These are phyloP conservation scores for Heterobasidion occidentale DNA, from an alignment of 1,284 basidiomycete species.

Conservation along the genomic window DNA sequence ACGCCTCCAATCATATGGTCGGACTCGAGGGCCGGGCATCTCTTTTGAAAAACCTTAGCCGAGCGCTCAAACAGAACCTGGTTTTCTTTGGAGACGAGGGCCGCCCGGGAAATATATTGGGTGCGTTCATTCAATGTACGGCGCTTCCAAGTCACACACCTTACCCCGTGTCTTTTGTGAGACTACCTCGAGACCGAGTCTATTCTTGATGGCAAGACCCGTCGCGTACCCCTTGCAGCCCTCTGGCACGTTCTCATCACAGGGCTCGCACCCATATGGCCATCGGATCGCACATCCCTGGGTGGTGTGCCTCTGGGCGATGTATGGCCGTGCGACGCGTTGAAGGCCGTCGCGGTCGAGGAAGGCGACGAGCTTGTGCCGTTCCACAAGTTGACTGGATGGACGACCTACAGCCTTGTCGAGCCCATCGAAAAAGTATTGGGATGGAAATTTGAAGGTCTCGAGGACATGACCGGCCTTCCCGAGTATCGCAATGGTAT, in stretches of 20 bases:
- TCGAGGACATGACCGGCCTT: constrained; percentile 76
- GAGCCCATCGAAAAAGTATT: constrained; percentile 76
- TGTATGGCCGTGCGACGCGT: constrained; percentile 77
- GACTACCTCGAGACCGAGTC: constrained; percentile 67
- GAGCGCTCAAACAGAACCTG: constrained; percentile 57
- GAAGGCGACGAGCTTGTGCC: constrained; percentile 75
- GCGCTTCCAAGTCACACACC: not conserved
- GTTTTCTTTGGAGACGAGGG: constrained; percentile 65
- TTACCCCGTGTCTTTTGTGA: constrained; percentile 17
- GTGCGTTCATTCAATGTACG: constrained; percentile 26
- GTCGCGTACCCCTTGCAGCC: constrained; percentile 52
- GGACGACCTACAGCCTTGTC: constrained; percentile 85
- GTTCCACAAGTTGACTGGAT: constrained; percentile 94
- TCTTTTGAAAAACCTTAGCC: constrained; percentile 66
- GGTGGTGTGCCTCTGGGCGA: constrained; percentile 73
- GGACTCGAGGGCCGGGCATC: constrained; percentile 83
- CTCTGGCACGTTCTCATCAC: constrained; percentile 83
- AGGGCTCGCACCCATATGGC: constrained; percentile 87
- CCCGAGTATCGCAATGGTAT: constrained; percentile 87
- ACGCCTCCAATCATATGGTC: constrained; percentile 75
- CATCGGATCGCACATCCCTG: constrained; percentile 63
- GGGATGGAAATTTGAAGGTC: constrained; percentile 69
- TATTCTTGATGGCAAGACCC: constrained; percentile 24
- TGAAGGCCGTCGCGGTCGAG: constrained; percentile 26
- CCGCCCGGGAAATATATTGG: constrained; percentile 78